These are phyloP conservation scores for Russula earlei DNA, from an alignment of 768 basidiomycete species.

Conservation along the genomic window DNA sequence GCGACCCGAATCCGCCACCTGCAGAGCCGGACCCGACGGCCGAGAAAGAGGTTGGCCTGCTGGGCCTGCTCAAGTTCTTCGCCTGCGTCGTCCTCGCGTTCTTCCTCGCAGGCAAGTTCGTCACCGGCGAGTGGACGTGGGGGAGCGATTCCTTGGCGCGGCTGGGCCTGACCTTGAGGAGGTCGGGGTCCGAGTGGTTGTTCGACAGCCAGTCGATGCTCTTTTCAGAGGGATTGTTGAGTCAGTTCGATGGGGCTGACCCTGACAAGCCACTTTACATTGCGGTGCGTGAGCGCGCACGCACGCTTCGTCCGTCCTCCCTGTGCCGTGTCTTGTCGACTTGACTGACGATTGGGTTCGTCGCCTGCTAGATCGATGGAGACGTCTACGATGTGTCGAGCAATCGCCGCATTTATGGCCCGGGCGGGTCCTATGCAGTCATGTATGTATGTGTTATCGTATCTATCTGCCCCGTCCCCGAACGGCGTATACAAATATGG, in stretches of 20 bases:
- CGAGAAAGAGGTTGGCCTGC: constrained; percentile 52
- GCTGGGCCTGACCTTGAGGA: constrained; percentile 54
- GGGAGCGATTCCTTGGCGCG: constrained; percentile 39
- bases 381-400: constrained; percentile 89
- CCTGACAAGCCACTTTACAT: constrained; percentile 67
- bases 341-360: constrained; percentile 14
- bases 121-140: constrained; percentile 84
- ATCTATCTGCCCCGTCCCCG: background rate
- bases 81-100: constrained; percentile 44
- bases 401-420: constrained; percentile 69
- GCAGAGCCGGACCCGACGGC: constrained; percentile 67
- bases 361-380: constrained; percentile 61
- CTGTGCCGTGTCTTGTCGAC: background rate
- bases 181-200: constrained; percentile 44
- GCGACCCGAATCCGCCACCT: constrained; percentile 57
- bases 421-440: constrained; percentile 74
- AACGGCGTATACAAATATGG: background rate
- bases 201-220: constrained; percentile 37
- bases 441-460: constrained; percentile 36
- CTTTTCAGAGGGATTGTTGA: constrained; percentile 65
- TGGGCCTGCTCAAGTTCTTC: constrained; percentile 62
- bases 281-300: constrained; percentile 43
- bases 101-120: constrained; percentile 65
- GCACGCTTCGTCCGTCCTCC: background rate
- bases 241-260: constrained; percentile 62